Conservation (phyloP, 306 rosid genomes). For the Quillaja saponaria region DNA sequence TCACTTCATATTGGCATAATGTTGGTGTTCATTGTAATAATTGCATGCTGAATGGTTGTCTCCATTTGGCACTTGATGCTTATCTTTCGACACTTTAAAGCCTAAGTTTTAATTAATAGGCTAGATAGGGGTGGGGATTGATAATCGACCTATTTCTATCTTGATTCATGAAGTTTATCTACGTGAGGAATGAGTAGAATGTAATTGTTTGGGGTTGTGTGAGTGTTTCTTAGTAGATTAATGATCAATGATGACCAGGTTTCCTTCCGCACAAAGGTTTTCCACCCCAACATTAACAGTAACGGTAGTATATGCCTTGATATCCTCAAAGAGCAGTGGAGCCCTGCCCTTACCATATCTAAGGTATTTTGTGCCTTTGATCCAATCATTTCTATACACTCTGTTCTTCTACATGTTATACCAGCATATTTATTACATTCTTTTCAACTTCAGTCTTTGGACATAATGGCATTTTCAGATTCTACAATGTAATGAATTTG, state of each 20-base stretch:
- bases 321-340: constrained; percentile 62
- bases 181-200: not conserved
- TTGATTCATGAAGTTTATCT: not conserved
- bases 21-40: no score
- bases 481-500: not conserved
- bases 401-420: not conserved
- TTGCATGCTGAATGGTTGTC: no score
- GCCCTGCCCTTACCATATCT: constrained; percentile 61
- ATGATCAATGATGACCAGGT: constrained; percentile 35
- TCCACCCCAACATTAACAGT: constrained; percentile 57
- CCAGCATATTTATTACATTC: no score
- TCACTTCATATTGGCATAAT: no score
- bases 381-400: not conserved
- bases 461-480: not conserved
- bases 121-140: not conserved
- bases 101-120: not conserved
- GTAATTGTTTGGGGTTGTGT: not conserved
- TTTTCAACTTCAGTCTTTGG: not conserved
- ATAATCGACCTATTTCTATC: not conserved
- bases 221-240: not conserved
- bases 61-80: no score
- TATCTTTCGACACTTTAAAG: not conserved
- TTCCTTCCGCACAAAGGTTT: constrained; percentile 56
- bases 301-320: constrained; percentile 63
- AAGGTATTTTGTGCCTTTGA: constrained; percentile 28